Conservation (phyloP, 805 yeast genomes). For the Babjeviella inositovora region DNA sequence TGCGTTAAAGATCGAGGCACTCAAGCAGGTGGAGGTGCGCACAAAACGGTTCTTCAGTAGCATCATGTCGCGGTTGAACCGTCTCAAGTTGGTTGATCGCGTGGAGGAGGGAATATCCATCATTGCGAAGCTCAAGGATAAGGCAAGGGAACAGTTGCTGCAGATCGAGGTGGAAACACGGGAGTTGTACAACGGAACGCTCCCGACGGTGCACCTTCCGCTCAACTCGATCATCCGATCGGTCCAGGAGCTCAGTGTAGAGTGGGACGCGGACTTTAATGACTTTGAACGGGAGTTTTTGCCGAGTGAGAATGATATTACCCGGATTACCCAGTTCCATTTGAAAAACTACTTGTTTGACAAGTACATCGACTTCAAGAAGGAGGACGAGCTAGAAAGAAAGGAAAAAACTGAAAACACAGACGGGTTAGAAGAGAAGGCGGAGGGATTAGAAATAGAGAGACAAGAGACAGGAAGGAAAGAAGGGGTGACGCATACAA, state of each 20-base stretch:
- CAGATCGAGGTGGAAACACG: constrained; percentile 27
- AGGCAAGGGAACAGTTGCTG: constrained; percentile 32
- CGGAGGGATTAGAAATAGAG: constrained; percentile 5
- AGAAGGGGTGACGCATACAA: neutral
- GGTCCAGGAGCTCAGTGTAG: constrained; percentile 68
- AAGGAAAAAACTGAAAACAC: constrained; percentile 3
- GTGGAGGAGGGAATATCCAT: constrained; percentile 50
- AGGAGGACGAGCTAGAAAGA: constrained; percentile 6
- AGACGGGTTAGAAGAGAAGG: constrained; percentile 1
- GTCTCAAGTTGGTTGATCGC: constrained; percentile 62
- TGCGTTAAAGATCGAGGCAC: constrained; percentile 48
- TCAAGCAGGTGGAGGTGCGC: constrained; percentile 32
- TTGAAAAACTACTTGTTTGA: constrained; percentile 59
- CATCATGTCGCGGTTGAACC: constrained; percentile 46
- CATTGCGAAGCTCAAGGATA: constrained; percentile 38
- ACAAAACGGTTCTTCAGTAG: constrained; percentile 55
- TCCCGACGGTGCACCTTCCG: constrained; percentile 50
- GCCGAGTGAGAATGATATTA: constrained; percentile 88
- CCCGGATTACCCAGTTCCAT: constrained; percentile 80
- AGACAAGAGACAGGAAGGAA: constrained; percentile 3
- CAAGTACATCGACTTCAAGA: constrained; percentile 10
- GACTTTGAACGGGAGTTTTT: constrained; percentile 65
- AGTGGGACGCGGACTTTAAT: constrained; percentile 75
- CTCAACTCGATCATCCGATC: constrained; percentile 55
- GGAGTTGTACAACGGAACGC: constrained; percentile 32